phyloP scores from a whole-genome alignment of 257 asterid species.

The Craterostigma plantagineum region DNA sequence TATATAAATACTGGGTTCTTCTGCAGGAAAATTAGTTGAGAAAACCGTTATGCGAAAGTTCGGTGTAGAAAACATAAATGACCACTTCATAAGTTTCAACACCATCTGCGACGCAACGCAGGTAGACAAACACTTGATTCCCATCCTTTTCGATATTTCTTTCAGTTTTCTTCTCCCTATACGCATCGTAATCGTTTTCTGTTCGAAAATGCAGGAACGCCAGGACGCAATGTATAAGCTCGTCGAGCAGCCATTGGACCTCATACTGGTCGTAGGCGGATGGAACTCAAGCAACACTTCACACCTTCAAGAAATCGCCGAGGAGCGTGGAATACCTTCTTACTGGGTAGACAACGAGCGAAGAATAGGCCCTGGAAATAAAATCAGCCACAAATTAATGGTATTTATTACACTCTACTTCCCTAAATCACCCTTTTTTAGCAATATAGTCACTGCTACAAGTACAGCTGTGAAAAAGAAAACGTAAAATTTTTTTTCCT shows the following conservation, averaged over 20 bases:
- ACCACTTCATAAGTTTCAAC: conserved; percentile 91
- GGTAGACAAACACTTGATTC: conserved; percentile 27
- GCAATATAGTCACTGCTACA: no score
- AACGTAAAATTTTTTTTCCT: no score
- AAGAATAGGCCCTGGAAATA: conserved; percentile 92
- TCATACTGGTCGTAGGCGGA: conserved; percentile 88
- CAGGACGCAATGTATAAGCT: conserved; percentile 99
- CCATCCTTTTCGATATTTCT: no score
- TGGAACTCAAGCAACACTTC: conserved; percentile 99
- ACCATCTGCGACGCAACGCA: conserved; percentile 98
- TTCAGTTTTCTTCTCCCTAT: no score
- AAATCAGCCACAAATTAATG: conserved; percentile 60
- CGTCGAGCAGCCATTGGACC: conserved; percentile 63
- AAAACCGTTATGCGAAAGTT: conserved; percentile 71
- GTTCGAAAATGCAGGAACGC: conserved; percentile 39
- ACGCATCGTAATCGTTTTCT: no score
- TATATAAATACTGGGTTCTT: conserved; percentile 8
- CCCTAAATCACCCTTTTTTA: no score
- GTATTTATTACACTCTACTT: no score
- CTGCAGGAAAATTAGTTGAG: conserved; percentile 50
- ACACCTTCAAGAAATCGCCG: conserved; percentile 90
- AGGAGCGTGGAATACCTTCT: conserved; percentile 82
- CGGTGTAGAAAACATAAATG: conserved; percentile 71
- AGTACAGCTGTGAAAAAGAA: no score
- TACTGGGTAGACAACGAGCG: conserved; percentile 84